Conservation (phyloP, 306 rosid species). For the Morella rubra region DNA sequence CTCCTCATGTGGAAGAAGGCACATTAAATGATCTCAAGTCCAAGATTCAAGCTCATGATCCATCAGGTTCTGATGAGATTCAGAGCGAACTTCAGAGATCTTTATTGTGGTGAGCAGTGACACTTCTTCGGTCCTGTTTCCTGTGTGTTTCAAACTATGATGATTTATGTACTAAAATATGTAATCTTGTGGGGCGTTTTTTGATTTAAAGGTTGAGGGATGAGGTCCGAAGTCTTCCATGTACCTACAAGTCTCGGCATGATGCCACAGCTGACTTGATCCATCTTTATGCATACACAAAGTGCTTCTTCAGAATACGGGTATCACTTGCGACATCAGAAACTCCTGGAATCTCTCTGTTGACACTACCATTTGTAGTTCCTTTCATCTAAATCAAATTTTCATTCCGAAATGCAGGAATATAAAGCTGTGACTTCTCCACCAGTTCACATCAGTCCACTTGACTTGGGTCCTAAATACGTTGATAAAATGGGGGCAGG, state of each 20-base stretch:
- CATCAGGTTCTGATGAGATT: conserved; percentile 59
- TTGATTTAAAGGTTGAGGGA: conserved; percentile 80
- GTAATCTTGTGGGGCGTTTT: conserved; percentile 15
- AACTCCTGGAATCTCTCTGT: conserved; percentile 13
- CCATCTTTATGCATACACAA: conserved; percentile 88
- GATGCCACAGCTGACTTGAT: conserved; percentile 99
- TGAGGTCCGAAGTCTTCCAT: conserved; percentile 80
- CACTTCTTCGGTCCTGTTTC: conserved; percentile 1
- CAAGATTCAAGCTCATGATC: conserved; percentile 69
- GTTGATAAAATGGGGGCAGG: conserved; percentile 73
- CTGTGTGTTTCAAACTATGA: conserved; percentile 15
- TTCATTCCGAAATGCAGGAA: conserved; percentile 50
- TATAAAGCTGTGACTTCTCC: conserved; percentile 84
- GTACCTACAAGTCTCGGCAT: conserved; percentile 94
- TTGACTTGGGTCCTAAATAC: conserved; percentile 95
- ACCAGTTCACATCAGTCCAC: conserved; percentile 97
- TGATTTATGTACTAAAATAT: conserved; percentile 4
- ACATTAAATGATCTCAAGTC: conserved; percentile 62
- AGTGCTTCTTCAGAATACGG: conserved; percentile 84
- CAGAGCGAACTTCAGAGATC: conserved; percentile 74
- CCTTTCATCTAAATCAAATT: conserved; percentile 8
- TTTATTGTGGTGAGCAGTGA: conserved; percentile 60
- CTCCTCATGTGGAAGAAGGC: conserved; percentile 67
- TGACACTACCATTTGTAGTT: not conserved
- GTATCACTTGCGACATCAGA: conserved; percentile 37